These are phyloP conservation scores for Trifolium subterraneum DNA, from an alignment of 306 rosid species.

Conservation along the genomic window DNA sequence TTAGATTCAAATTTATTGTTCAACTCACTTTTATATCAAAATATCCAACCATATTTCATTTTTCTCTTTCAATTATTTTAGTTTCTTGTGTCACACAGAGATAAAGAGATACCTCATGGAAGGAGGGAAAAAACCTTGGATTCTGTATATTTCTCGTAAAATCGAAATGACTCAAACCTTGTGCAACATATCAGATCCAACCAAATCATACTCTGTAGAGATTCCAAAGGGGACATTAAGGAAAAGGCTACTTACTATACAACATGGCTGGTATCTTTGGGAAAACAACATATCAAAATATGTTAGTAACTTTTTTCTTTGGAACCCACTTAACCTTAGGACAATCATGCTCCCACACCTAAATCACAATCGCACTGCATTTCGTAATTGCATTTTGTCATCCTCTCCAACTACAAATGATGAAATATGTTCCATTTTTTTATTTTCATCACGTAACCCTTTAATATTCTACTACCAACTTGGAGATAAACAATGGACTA, in stretches of 20 bases:
- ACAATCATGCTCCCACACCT: neutral
- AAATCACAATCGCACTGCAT: neutral
- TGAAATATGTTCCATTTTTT: neutral
- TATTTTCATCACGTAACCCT: neutral
- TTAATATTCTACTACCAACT: slow-evolving; percentile 25
- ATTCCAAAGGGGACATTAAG: neutral
- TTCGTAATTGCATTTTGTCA: neutral
- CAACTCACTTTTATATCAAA: too few relatives aligned
- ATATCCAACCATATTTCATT: too few relatives aligned
- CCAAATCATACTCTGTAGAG: neutral
- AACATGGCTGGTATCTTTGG: slow-evolving; percentile 22
- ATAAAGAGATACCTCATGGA: neutral
- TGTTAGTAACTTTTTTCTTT: slow-evolving; percentile 4
- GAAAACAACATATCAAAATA: neutral
- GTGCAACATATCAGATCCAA: neutral
- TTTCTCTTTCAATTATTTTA: too few relatives aligned
- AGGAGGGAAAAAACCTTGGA: neutral
- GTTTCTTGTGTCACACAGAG: too few relatives aligned
- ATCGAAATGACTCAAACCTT: neutral
- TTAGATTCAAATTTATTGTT: too few relatives aligned
- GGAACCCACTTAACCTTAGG: neutral
- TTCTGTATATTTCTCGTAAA: neutral
- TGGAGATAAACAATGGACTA: slow-evolving; percentile 28
- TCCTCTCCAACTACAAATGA: neutral
- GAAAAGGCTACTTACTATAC: neutral